Evolutionary conservation across 306 rosid genomes (phyloP).

Genomic region (Hippophae gyantsensis): DNA sequence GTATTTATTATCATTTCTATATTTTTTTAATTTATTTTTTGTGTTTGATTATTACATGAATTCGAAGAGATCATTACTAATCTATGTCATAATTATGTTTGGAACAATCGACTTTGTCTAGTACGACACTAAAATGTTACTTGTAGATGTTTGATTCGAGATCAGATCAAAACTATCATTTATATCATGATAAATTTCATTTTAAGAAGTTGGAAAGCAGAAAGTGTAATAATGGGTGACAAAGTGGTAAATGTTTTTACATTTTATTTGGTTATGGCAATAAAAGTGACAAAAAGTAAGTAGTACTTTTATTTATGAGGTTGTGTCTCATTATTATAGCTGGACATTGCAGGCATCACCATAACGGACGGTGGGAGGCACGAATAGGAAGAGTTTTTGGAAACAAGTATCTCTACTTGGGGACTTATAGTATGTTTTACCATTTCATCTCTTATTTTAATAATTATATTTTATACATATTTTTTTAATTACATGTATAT

Average conservation of each 20-base stretch:
- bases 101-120: too few relatives aligned
- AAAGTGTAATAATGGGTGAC: too few relatives aligned
- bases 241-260: too few relatives aligned
- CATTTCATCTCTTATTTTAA: constrained; percentile 2
- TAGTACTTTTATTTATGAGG: background rate
- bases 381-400: constrained; percentile 83
- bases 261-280: too few relatives aligned
- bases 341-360: constrained; percentile 55
- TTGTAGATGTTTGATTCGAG: too few relatives aligned
- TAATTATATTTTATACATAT: background rate
- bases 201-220: too few relatives aligned
- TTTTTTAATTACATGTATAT: background rate
- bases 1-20: constrained; percentile 6
- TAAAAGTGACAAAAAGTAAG: background rate
- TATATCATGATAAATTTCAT: too few relatives aligned
- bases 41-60: too few relatives aligned
- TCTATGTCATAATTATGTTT: background rate
- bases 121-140: too few relatives aligned
- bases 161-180: too few relatives aligned
- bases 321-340: background rate
- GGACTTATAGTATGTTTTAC: constrained; percentile 63
- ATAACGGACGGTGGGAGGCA: constrained; percentile 97
- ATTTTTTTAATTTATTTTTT: too few relatives aligned
- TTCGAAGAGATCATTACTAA: too few relatives aligned
- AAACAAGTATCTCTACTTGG: constrained; percentile 84